Base-by-base conservation (phyloP, 805 yeast genomes). In the Cyberlindnera lachancei region DNA sequence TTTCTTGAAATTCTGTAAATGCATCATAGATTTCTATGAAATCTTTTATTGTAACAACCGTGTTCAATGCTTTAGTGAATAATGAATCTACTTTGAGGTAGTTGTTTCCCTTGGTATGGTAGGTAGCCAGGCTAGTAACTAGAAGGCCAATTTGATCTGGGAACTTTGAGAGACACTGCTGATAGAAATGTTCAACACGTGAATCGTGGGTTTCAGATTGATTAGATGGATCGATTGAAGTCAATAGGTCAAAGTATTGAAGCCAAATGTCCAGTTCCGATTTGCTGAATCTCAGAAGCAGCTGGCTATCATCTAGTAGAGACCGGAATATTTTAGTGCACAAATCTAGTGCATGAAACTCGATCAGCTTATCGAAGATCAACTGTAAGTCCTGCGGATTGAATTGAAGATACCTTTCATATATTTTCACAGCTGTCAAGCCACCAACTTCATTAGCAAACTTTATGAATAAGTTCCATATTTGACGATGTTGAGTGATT, bases 1-100 rank as follows among this genome's bases (percentile, higher is more conserved):
- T 41, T 39, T 80, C 90, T 48, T 76, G 76, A 50, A 75, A 63
- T 41, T 77, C 79, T 6, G 74, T 56, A 42, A 70, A 75, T 4
- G 73, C 58, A 48, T 83, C 87, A 51, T 73, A 85, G 1, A 83
- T 59, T 15, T 61, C 45, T 0, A 79, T 66, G 50, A 85, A 84
- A 38, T 81, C 88, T 23, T 61, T 61, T 5, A 80, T 55, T 0
- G 85, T 70, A 6, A 51, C 30, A 4, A 78, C 70, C 3, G 56
- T 46, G 1, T 47, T 29, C 11, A 84, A 41, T 1, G 77, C 75
- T 15, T 62, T 58, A 33, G 70, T 73, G 41, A 73, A 73, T 7
- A 63, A 48, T 14, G 56, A 58, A 16, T 68, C 48, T 1, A 73
- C 70, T 25, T 53, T 50, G 2, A 53, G 51, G 31, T 59, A 53